phyloP scores from a whole-genome alignment of 2,329 filamentous ascomycete genomes.

The Shiraia bambusicola region DNA sequence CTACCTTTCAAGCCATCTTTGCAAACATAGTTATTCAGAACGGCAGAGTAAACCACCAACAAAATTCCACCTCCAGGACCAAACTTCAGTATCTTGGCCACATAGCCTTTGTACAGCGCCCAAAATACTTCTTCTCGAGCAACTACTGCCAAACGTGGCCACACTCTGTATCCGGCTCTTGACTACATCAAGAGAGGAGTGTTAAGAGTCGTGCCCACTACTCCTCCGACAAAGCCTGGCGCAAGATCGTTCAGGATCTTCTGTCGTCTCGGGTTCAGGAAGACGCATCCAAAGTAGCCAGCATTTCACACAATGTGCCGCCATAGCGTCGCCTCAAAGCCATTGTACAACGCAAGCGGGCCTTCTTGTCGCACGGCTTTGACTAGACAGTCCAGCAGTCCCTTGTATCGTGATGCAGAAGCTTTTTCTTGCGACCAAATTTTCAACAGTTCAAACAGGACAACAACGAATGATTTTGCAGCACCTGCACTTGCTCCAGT shows the following conservation, averaged over 20 bases:
- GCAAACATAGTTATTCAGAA: conserved; percentile 24
- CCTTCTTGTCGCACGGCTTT: conserved; percentile 33
- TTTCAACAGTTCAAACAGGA: conserved; percentile 35
- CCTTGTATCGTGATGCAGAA: conserved; percentile 29
- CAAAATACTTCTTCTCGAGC: conserved; percentile 30
- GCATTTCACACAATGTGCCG: conserved; percentile 38
- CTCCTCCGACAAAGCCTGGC: conserved; percentile 33
- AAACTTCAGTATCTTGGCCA: conserved; percentile 35
- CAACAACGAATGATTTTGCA: conserved; percentile 34
- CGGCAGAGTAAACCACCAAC: conserved; percentile 33
- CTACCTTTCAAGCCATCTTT: conserved; percentile 12
- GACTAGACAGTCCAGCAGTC: conserved; percentile 28
- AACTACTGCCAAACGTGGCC: conserved; percentile 29
- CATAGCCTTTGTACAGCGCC: conserved; percentile 35
- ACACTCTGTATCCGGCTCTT: conserved; percentile 38
- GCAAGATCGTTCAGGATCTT: conserved; percentile 32
- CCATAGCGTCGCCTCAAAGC: conserved; percentile 37
- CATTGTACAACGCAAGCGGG: conserved; percentile 30
- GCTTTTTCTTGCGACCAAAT: conserved; percentile 33
- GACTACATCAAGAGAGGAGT: conserved; percentile 36
- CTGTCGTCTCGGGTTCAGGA: conserved; percentile 27
- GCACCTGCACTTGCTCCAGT: conserved; percentile 35
- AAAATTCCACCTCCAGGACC: conserved; percentile 34
- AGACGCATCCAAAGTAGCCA: conserved; percentile 38
- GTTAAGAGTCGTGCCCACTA: conserved; percentile 34